Evolutionary conservation across 1,284 basidiomycete species (phyloP), one percentile per base, ranked within the genome.

Genomic region (Kwoniella shivajii): DNA sequence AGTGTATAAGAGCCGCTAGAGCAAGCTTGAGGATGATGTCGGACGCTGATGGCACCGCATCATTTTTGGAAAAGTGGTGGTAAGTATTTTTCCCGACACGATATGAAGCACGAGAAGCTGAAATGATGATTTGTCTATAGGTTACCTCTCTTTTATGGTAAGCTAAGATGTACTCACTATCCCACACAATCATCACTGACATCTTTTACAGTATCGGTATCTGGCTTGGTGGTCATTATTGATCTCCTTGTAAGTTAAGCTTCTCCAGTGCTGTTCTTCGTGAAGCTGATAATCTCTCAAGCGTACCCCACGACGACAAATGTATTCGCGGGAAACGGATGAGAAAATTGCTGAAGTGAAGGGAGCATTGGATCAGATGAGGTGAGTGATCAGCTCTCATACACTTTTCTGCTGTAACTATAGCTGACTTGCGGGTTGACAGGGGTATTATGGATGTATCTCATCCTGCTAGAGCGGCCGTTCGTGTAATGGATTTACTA

Each of bases 1-100:
- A 78, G 56, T 80, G 78, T 57, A 76, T 80, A 31, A 67, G 73
- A 9, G 78, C 78, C 4, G 78, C 78, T 7, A 70, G 77, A 41
- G 76, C 75, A 18, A 74, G 69, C 51, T 53, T 80, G 61, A 67
- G 73, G 52, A 69, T 80, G 62, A 77, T 80, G 72, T 67, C 66
- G 39, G 71, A 72, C 54, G 63, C 68, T 22, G 60, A 68, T 50
- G 73, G 73, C 0, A 71, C 71, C 4, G 74, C 75, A 22, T 62
- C 69, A 13, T 79, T 79, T 62, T 54, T 80, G 46, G 78, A 80
- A 53, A 75, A 76, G 65, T 80, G 78, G 78, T 79, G 77, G 74
- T 64, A 39, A 53, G 66, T 67, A 13, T 13, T 26, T n/a, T 44
- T n/a, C 26, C 20, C 26, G 14, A 16, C 18, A 6, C 29, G 16